These are phyloP conservation scores for Cryphonectria radicalis DNA, from an alignment of 2,329 filamentous ascomycete species.

Conservation along the genomic window DNA sequence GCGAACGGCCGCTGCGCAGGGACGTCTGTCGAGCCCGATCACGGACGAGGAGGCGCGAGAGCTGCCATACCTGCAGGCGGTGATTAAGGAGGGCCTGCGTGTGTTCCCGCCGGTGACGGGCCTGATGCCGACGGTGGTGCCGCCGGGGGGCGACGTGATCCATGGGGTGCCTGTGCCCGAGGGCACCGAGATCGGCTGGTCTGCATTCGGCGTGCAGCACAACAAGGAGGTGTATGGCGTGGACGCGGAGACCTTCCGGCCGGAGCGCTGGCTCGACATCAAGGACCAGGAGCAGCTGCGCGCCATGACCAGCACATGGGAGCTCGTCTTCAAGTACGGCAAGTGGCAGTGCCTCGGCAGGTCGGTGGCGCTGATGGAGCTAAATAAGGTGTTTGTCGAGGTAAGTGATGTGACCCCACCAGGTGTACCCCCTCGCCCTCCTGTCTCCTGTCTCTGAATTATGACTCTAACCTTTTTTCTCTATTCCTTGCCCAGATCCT, in stretches of 20 bases:
- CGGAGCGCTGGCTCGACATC: slow-evolving; percentile 54
- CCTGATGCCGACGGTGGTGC: slow-evolving; percentile 41
- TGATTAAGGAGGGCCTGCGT: slow-evolving; percentile 53
- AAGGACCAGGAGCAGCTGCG: slow-evolving; percentile 39
- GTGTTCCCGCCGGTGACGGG: slow-evolving; percentile 50
- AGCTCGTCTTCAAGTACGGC: slow-evolving; percentile 50
- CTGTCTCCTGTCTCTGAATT: background rate
- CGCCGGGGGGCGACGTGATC: slow-evolving; percentile 44
- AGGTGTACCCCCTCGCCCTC: background rate
- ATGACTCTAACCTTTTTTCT: background rate
- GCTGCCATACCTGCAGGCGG: slow-evolving; percentile 54
- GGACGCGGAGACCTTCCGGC: slow-evolving; percentile 49
- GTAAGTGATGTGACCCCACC: slow-evolving; percentile 35
- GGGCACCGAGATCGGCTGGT: slow-evolving; percentile 51
- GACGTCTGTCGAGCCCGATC: slow-evolving; percentile 39
- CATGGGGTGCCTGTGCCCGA: slow-evolving; percentile 48
- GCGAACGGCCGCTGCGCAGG: slow-evolving; percentile 40
- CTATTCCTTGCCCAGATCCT: slow-evolving; percentile 25
- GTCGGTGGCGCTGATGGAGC: slow-evolving; percentile 48
- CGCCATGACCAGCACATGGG: slow-evolving; percentile 44
- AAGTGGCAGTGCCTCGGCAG: slow-evolving; percentile 51
- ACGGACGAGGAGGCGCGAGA: slow-evolving; percentile 43
- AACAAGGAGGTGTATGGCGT: slow-evolving; percentile 43
- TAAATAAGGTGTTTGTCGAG: slow-evolving; percentile 50
- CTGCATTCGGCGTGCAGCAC: slow-evolving; percentile 46